Percentiles rank a stretch among this genome's conserved stretches.
These are phyloP conservation scores for Fusarium longipes DNA, from an alignment of 2,329 filamentous ascomycete species.

Conservation along the genomic window DNA sequence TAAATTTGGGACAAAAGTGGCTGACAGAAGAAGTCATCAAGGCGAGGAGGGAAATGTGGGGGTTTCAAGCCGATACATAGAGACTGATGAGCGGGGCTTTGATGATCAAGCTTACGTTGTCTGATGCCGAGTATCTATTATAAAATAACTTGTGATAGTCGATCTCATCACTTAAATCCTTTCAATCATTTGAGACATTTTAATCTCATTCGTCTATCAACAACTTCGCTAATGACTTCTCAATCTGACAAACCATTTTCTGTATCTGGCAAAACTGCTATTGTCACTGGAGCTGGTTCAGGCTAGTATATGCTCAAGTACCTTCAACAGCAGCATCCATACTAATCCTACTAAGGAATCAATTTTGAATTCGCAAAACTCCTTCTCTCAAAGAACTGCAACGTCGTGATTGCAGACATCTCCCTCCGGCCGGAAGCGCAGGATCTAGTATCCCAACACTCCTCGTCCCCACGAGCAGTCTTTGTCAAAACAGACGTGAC, in stretches of 20 bases:
- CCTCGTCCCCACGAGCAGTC: conserved; percentile 48
- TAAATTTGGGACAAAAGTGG: background rate
- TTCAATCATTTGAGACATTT: fast-evolving
- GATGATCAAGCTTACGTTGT: background rate
- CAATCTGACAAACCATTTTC: conserved; percentile 21
- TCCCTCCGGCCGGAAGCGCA: conserved; percentile 56
- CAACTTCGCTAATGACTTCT: conserved; percentile 6
- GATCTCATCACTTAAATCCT: fast-evolving
- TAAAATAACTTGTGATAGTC: background rate
- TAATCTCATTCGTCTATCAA: fast-evolving
- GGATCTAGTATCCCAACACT: conserved; percentile 46
- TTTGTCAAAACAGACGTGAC: conserved; percentile 60
- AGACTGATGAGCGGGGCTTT: conserved; percentile 11
- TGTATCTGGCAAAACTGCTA: conserved; percentile 37
- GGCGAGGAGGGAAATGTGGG: conserved; percentile 31
- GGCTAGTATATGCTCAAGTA: background rate
- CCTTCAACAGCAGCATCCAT: fast-evolving
- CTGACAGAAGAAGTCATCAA: conserved; percentile 19
- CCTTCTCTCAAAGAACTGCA: conserved; percentile 56
- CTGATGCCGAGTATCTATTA: background rate
- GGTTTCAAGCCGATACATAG: background rate
- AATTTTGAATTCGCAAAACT: conserved; percentile 56
- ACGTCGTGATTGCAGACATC: conserved; percentile 60
- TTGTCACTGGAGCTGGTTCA: conserved; percentile 39
- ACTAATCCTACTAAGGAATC: conserved; percentile 14